Evolutionary conservation across 345 rosid genomes (phyloP), one percentile per base, ranked within the genome.

Genomic region (Mallotus nudiflorus): DNA sequence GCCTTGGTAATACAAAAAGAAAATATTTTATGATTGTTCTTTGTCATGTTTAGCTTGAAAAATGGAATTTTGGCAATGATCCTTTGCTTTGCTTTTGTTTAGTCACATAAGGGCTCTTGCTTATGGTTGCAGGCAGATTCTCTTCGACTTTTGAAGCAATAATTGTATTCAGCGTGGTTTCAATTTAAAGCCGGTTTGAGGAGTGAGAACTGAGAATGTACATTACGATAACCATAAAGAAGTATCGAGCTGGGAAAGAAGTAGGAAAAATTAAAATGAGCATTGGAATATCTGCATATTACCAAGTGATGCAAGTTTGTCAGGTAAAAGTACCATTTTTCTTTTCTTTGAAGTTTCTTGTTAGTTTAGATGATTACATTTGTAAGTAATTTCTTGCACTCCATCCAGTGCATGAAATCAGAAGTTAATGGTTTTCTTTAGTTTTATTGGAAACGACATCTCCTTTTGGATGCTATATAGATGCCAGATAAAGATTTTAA

Each of bases 191-290:
- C 73, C 73, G 79, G 78, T 74, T 76, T 85, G 85, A 68, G 85
- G 69, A 61, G 70, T 82, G 90, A 90, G 92, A 80, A 92, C 90
- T 82, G 90, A 90, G 92, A 80, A 92, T 92, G 98, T 84, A 81
- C 88, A 73, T 90, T 84, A 88, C 83, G 29, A 82, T 81, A 70
- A 85, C 88, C 73, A 81, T 76, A 73, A 90, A 83, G 85, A 89
- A 88, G 85, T 83, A 88, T 77, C 86, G 90, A 80, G 82, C 86
- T 60, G 80, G 85, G 74, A 89, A 92, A 77, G 91, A 85, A 78
- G 84, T 88, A 27, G 92, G 90, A 70, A 88, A 85, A 65, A 82
- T 90, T 92, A 90, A 83, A 75, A 92, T 92, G 96, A 85, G 74
- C 71, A 85, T 85, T 66, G 83, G 96, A 76, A 74, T 92, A 68